phyloP scores from a whole-genome alignment of 1,139 yeast genomes.

The Pneumocystis carinii region DNA sequence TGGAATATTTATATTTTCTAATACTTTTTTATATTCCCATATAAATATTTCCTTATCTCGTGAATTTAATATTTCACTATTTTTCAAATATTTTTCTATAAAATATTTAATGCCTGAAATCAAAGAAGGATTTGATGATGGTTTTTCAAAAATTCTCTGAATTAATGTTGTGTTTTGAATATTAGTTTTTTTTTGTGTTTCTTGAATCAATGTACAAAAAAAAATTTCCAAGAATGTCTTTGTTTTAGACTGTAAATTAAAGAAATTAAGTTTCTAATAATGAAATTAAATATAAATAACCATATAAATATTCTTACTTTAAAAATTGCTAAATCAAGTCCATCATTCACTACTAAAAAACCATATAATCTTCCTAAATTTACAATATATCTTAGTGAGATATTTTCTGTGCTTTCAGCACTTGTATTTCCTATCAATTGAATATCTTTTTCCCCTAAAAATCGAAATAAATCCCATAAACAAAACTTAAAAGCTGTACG shows the following conservation, averaged over 20 bases:
- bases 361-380: constrained; percentile 58
- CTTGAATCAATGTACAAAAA: constrained; percentile 51
- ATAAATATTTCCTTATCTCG: constrained; percentile 47
- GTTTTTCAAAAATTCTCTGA: constrained; percentile 40
- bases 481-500: constrained; percentile 77
- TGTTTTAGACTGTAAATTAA: constrained; percentile 49
- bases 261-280: constrained; percentile 24
- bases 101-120: constrained; percentile 65
- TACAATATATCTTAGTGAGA: constrained; percentile 36
- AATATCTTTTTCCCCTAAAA: constrained; percentile 35
- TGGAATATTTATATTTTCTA: constrained; percentile 17
- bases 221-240: constrained; percentile 58
- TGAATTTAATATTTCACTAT: constrained; percentile 26
- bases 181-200: constrained; percentile 17
- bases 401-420: constrained; percentile 24
- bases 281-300: constrained; percentile 48
- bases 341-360: constrained; percentile 9
- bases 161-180: constrained; percentile 42
- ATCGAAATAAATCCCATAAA: constrained; percentile 77
- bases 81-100: constrained; percentile 30
- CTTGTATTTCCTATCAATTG: constrained; percentile 29
- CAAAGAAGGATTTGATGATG: constrained; percentile 47
- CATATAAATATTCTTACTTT: constrained; percentile 59
- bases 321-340: constrained; percentile 38
- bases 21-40: constrained; percentile 44